Conservation (phyloP, 768 basidiomycete genomes). For the Lactarius psammicola region DNA sequence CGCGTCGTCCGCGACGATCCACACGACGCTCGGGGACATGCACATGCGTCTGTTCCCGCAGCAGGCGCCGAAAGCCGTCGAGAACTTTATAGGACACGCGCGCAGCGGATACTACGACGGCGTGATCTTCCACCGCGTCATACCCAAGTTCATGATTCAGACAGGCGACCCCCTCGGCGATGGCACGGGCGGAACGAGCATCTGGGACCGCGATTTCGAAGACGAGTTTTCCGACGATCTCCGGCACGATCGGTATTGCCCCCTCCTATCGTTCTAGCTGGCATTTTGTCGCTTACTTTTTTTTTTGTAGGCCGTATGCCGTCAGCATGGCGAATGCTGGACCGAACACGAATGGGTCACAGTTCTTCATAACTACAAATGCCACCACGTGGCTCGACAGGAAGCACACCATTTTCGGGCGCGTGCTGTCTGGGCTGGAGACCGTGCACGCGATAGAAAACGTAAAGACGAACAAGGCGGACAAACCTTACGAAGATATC, state of each 20-base stretch:
- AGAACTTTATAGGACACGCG: conserved; percentile 95
- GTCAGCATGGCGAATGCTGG: conserved; percentile 96
- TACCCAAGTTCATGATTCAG: conserved; percentile 98
- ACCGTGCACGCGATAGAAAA: conserved; percentile 92
- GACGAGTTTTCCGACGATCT: conserved; percentile 90
- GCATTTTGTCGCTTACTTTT: not conserved
- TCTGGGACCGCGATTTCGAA: conserved; percentile 89
- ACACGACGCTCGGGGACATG: conserved; percentile 95
- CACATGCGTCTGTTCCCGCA: conserved; percentile 86
- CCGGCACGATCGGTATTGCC: conserved; percentile 90
- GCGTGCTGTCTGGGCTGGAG: conserved; percentile 83
- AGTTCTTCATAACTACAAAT: conserved; percentile 97
- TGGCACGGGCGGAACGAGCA: conserved; percentile 87
- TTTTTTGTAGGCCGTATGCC: conserved; percentile 73
- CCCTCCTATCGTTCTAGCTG: no score
- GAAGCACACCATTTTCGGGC: conserved; percentile 91
- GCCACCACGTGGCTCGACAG: conserved; percentile 92
- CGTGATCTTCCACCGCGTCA: conserved; percentile 94
- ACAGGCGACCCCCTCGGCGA: conserved; percentile 95
- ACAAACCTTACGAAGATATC: conserved; percentile 93
- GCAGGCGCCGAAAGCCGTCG: conserved; percentile 91
- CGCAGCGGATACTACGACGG: conserved; percentile 90
- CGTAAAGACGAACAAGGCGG: conserved; percentile 77
- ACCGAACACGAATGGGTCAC: conserved; percentile 87
- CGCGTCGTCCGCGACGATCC: conserved; percentile 82